Conservation (phyloP, 179 eudicot species). For the Beta macrorhiza region DNA sequence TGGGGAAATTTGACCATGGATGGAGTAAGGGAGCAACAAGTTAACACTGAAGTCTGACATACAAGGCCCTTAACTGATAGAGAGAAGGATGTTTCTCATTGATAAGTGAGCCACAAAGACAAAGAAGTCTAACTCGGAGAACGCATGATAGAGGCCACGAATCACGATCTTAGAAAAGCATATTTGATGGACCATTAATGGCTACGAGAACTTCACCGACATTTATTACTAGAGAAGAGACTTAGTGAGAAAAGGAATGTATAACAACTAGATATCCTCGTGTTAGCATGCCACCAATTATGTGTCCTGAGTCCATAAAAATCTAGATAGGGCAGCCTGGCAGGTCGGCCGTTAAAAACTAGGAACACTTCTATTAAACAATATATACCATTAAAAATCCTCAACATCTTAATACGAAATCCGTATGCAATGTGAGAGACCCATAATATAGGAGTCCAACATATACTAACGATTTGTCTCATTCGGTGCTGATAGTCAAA, state of each 20-base stretch:
- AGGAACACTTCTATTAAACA: no score
- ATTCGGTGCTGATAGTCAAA: no score
- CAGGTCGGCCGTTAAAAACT: no score
- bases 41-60: neutral
- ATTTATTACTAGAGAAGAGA: neutral
- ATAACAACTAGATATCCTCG: neutral
- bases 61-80: neutral
- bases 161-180: neutral
- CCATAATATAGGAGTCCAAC: no score
- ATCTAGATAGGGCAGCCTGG: neutral
- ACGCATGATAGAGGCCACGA: neutral
- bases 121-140: neutral
- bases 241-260: neutral
- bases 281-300: no score
- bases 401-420: no score
- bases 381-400: no score
- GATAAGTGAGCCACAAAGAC: neutral
- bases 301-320: neutral
- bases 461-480: neutral
- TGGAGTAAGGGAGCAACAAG: neutral
- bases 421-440: no score
- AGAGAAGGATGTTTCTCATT: neutral
- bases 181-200: neutral
- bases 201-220: no score
- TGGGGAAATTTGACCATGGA: neutral